Evolutionary conservation across 768 basidiomycete genomes (phyloP).

Genomic region (Sarcodon sp.): DNA sequence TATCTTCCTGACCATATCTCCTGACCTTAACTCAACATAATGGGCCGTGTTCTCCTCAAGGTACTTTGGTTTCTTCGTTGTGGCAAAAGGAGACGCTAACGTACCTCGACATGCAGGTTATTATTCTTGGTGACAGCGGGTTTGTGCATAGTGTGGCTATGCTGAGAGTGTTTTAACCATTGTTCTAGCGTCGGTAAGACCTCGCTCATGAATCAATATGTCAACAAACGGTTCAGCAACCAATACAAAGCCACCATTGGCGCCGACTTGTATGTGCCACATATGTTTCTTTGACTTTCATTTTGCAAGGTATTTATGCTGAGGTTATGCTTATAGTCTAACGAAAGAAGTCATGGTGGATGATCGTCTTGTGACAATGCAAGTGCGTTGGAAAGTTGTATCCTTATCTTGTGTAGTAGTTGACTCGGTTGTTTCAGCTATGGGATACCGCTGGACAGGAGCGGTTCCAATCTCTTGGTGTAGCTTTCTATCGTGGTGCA

Average conservation of each 20-base stretch:
- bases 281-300: conserved; percentile 11
- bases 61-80: conserved; percentile 22
- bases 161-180: not conserved
- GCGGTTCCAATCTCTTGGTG: conserved; percentile 97
- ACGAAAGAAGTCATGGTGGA: conserved; percentile 99
- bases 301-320: conserved; percentile 1
- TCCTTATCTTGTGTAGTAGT: not conserved
- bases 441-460: conserved; percentile 99
- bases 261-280: conserved; percentile 74
- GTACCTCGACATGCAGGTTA: conserved; percentile 48
- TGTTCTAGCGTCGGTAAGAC: conserved; percentile 86
- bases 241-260: conserved; percentile 99
- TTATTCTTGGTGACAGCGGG: conserved; percentile 98
- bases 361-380: conserved; percentile 97
- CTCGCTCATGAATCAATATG: conserved; percentile 99
- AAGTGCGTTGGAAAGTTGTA: conserved; percentile 36
- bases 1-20: conserved; percentile 11
- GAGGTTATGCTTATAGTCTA: conserved; percentile 34
- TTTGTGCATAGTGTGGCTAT: conserved; percentile 25
- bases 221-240: conserved; percentile 98
- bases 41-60: conserved; percentile 86
- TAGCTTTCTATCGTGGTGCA: conserved; percentile 97
- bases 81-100: conserved; percentile 3
- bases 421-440: conserved; percentile 34
- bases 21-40: conserved; percentile 15